These are phyloP conservation scores for Aspergillus sclerotiicarbonarius DNA, from an alignment of 495 filamentous ascomycete genomes.

Conservation along the genomic window DNA sequence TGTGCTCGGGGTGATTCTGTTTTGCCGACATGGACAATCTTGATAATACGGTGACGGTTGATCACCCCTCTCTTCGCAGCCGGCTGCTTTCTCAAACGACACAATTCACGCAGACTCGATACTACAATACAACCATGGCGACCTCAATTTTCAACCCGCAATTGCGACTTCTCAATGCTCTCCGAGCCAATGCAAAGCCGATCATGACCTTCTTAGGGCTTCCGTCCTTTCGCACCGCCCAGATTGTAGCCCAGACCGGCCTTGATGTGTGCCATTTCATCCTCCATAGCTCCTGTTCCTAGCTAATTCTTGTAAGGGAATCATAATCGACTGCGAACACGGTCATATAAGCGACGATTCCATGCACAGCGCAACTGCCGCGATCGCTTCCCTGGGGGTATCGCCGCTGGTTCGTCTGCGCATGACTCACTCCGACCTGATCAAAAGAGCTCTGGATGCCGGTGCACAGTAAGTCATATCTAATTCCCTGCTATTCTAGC, in stretches of 20 bases:
- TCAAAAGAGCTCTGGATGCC: constrained; percentile 49
- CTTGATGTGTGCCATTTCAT: constrained; percentile 21
- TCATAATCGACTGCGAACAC: constrained; percentile 33
- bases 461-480: constrained; percentile 59
- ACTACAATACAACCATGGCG: constrained; percentile 5
- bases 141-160: constrained; percentile 23
- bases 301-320: constrained; percentile 11
- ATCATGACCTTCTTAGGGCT: constrained; percentile 34
- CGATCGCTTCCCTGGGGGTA: constrained; percentile 64
- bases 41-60: too few relatives aligned
- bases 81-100: too few relatives aligned
- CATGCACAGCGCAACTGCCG: constrained; percentile 83
- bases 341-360: constrained; percentile 55
- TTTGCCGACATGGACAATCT: too few relatives aligned
- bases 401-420: constrained; percentile 67
- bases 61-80: too few relatives aligned
- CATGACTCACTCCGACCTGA: constrained; percentile 46
- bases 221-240: constrained; percentile 30
- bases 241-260: constrained; percentile 32
- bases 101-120: background rate
- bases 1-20: too few relatives aligned
- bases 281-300: too few relatives aligned
- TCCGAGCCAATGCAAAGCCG: constrained; percentile 24
- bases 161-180: constrained; percentile 28
- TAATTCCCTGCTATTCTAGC: too few relatives aligned